Base-by-base conservation (phyloP, 768 basidiomycete genomes). In the Paxillus ammoniavirescens region DNA sequence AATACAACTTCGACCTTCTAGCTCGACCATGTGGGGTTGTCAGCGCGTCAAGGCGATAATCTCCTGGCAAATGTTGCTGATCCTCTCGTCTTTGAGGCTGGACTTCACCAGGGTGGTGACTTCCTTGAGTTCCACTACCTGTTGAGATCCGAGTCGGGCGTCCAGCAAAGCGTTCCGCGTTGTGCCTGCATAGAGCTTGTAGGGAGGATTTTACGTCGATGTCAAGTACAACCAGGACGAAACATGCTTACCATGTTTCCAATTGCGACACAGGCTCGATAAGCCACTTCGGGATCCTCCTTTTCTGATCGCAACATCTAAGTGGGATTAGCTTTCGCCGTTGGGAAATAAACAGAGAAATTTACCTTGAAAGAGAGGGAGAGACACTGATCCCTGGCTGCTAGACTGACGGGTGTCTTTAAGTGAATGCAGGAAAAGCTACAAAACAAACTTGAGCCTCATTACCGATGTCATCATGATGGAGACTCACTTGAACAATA, bases 401-500 rank as follows among this genome's bases (percentile, higher is more conserved):
- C 63, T 18, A 66, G 52, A 23, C 75, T 69, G 13, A 84, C 65
- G 10, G 75, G 71, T 31, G 73, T 67, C 37, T 70, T 73, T 42
- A 87, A 64, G 18, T 71, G 68, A 35, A 84, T 65, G 59, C 87
- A 89, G 2, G 89, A 91, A 52, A 87, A 70, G 64, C 89, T 91
- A n/a, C 8, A 21, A 42, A 30, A 21, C 7, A 43, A 49, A 42
- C n/a, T 61, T 55, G 43, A 52, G 49, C 28, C 35, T 28, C 13
- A 8, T 36, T 18, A 17, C 38, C 9, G 14, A 54, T 35, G 44
- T 46, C 17, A 12, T 26, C 35, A 31, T 36, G 17, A 53, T 33
- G 12, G 15, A 31, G 15, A 77, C 89, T 62, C 60, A 98, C 96
- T 98, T 98, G 73, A 98, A 86, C 31, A 91, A 70, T 35, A 94